phyloP scores from a whole-genome alignment of 139 green algal species.

The Chlamydomonas sp. region DNA sequence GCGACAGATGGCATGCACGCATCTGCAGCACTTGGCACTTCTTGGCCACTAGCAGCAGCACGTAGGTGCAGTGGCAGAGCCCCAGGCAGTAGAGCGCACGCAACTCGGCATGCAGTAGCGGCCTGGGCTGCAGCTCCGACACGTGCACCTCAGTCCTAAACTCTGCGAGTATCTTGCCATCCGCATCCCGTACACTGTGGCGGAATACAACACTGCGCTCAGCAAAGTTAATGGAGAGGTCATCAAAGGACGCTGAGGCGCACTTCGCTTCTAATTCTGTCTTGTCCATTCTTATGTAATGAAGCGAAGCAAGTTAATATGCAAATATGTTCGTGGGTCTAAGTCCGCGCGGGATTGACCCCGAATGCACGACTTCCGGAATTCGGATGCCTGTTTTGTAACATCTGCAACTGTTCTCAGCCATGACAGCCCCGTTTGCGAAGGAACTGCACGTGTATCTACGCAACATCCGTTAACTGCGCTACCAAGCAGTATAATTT shows the following conservation, averaged over 20 bases:
- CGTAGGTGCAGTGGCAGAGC: constrained; percentile 8
- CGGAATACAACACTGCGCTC: neutral
- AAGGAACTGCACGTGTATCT: too few species aligned
- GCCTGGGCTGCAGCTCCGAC: constrained; percentile 1
- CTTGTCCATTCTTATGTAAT: too few species aligned
- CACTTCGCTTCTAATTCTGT: neutral
- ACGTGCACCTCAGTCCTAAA: neutral
- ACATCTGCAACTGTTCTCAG: too few species aligned
- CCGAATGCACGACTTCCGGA: too few species aligned
- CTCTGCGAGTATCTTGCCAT: neutral
- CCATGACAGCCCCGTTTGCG: too few species aligned
- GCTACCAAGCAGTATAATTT: too few species aligned
- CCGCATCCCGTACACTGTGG: neutral
- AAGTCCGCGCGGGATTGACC: too few species aligned
- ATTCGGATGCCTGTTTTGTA: too few species aligned
- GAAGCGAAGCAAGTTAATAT: too few species aligned
- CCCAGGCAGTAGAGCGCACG: neutral
- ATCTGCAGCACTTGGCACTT: neutral
- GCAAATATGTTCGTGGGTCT: too few species aligned
- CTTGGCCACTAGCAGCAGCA: neutral
- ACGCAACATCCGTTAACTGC: too few species aligned
- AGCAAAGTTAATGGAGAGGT: neutral
- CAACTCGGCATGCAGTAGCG: neutral
- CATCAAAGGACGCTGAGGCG: neutral
- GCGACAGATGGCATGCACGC: neutral